Base-by-base conservation (phyloP, 176 grass and related monocot species). In the Oryza meridionalis region DNA sequence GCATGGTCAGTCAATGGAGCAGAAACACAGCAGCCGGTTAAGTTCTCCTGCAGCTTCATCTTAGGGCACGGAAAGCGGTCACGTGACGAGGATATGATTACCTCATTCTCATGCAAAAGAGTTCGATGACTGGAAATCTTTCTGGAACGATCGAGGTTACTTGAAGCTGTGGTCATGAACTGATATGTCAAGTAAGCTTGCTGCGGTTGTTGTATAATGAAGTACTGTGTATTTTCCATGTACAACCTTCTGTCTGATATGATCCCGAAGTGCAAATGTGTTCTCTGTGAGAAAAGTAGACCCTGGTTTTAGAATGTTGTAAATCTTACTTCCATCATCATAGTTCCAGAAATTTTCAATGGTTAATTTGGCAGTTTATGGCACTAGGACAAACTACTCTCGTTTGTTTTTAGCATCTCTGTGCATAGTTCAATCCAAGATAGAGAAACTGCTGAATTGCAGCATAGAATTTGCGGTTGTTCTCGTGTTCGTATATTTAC, bases 1-100 rank as follows among this genome's bases (percentile, higher is more conserved):
- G 65, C 9, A 71, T 21, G 45, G 21, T 73, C 62, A 11, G 37
- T 58, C 31, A 15, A 83, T 22, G 68, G 46, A 81, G 85, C 68
- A 73, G 85, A 84, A 51, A 77, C 46, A 42, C 77, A 77, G 4
- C 86, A 76, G 37, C 78, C 82, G 2, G 73, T 88, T 17, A 82
- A 80, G 49, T 92, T 92, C 59, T 89, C 70, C 14, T 89, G 84
- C 75, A 76, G 76, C 80, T 89, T 78, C 67, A 4, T 89, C 59
- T 76, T 84, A 14, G 76, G 75, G 43, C 73, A 89, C 69, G 65
- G 63, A 65, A 89, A 86, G 70, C 65, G 32, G 24, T 45, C 71
- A 32, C 51, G n/a, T 16, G 83, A 89, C 26, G 83, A 84, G 33
- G 79, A 92, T 9, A 76, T 81, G 69, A 19, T 81, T 11, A 65